phyloP scores from a whole-genome alignment of 2,329 filamentous ascomycete species.

The Calonectria naviculata region DNA sequence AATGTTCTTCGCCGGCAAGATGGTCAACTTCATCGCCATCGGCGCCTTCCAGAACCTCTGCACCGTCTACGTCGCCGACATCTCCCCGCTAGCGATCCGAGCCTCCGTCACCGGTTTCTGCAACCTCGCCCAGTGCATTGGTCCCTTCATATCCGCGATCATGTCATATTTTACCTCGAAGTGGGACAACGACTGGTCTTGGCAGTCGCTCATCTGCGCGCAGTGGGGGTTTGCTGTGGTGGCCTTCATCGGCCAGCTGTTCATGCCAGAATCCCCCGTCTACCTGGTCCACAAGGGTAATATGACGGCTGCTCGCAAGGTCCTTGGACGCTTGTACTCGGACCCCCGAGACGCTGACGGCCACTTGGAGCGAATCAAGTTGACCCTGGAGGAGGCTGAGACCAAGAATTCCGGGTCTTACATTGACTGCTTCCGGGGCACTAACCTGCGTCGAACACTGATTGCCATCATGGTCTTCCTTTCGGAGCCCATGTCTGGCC shows the following conservation, averaged over 20 bases:
- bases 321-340: slow-evolving; percentile 57
- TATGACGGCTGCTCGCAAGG: slow-evolving; percentile 52
- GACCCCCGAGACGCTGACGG: slow-evolving; percentile 53
- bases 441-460: slow-evolving; percentile 54
- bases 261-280: slow-evolving; percentile 63
- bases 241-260: slow-evolving; percentile 42
- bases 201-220: slow-evolving; percentile 52
- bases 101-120: slow-evolving; percentile 49
- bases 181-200: slow-evolving; percentile 52
- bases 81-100: slow-evolving; percentile 51
- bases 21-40: slow-evolving; percentile 44
- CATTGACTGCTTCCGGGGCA: slow-evolving; percentile 55
- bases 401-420: slow-evolving; percentile 48
- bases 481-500: slow-evolving; percentile 57
- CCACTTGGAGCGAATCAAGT: slow-evolving; percentile 56
- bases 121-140: slow-evolving; percentile 53
- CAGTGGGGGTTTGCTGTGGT: slow-evolving; percentile 54
- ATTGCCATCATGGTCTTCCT: slow-evolving; percentile 55
- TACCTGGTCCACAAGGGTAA: slow-evolving; percentile 57
- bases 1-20: slow-evolving; percentile 45
- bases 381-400: slow-evolving; percentile 57
- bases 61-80: slow-evolving; percentile 51
- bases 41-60: slow-evolving; percentile 52
- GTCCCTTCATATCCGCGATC: slow-evolving; percentile 51
- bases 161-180: slow-evolving; percentile 49